Evolutionary conservation across 2,329 filamentous ascomycete genomes (phyloP), one percentile per base, ranked within the genome.

Genomic region (Cercospora berteroae): DNA sequence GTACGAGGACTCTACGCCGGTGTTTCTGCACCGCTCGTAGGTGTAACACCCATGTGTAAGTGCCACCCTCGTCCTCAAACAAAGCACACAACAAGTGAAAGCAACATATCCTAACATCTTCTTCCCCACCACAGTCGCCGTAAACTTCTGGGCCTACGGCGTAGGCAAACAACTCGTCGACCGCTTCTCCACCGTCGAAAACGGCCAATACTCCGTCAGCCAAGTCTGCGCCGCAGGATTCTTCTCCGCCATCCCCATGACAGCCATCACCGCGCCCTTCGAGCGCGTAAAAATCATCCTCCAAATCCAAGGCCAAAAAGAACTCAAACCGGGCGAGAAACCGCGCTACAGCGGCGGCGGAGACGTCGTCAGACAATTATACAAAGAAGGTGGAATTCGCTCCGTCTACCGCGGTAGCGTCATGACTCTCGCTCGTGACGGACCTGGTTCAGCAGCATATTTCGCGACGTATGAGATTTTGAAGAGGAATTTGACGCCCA

Each of bases 21-120:
- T 79, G 94, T 99, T 56, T 95, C 91, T 74, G 95, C 95, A 75
- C 95, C 95, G 55, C 83, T 99, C 70, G 91, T 97, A 9, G 95
- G 95, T 63, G 95, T 99, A 16, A 99, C 95, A 69, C 95, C 95
- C 64, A 99, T 99, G 95, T 99, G 94, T 97, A 87, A 82, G 94
- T 88, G 20, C 3, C 16, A n/a, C 20, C 8, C 13, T 12, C 31
- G 27, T 16, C 42, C 60, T 44, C 70, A 12, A 60, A 5, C 23
- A 27, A 16, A 23, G 1, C 42, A n/a, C n/a, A 23, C 25, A 42
- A 20, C 7, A 27, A 27, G 2, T 60, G 8, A 13, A 33, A 27
- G 8, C 16, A 52, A 52, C 52, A 18, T 13, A 16, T 7, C 27
- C 68, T 77, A 68, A 76, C 70, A 55, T 20, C 1, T n/a, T 12